Percentiles rank a stretch among this genome's conserved stretches.
Conservation (phyloP, 352 stramenopile species). For the Pythium guiyangense region DNA sequence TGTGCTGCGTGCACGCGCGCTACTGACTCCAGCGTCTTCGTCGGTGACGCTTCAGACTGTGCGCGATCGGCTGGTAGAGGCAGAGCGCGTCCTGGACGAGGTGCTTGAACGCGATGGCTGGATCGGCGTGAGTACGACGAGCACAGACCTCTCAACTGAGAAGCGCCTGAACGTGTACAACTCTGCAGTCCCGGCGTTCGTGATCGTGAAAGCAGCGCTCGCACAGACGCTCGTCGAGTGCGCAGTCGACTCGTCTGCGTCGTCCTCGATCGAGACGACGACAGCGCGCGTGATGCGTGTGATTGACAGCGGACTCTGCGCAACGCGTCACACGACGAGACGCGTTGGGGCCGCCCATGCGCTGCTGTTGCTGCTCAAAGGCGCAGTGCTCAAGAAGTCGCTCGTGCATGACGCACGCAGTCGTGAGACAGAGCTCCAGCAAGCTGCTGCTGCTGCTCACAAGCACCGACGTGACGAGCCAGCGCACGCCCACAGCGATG, state of each 20-base stretch:
- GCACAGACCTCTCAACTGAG: conserved; percentile 1
- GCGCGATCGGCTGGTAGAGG: conserved; percentile 23
- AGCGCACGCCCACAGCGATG: background rate
- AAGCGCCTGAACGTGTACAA: conserved; percentile 55
- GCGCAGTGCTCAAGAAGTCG: conserved; percentile 43
- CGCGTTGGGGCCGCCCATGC: conserved; percentile 37
- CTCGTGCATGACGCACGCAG: conserved; percentile 10
- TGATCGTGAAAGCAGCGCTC: conserved; percentile 50
- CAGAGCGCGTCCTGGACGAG: conserved; percentile 33
- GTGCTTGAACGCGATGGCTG: conserved; percentile 54
- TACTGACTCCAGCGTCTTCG: conserved; percentile 9
- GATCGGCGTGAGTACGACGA: conserved; percentile 26
- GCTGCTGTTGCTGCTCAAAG: conserved; percentile 48
- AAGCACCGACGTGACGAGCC: conserved; percentile 4
- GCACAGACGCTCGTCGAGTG: conserved; percentile 43
- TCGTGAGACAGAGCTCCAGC: background rate
- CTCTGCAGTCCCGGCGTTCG: conserved; percentile 36
- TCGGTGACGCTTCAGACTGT: conserved; percentile 11
- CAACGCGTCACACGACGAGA: conserved; percentile 34
- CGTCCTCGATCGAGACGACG: conserved; percentile 9
- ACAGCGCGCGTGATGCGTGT: conserved; percentile 17
- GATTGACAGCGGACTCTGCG: conserved; percentile 35
- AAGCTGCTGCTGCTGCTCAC: background rate
- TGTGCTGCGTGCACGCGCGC: conserved; percentile 28
- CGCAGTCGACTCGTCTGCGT: conserved; percentile 13